Percentiles rank a stretch among this genome's conserved stretches.
phyloP scores from a whole-genome alignment of 352 stramenopile species.

The Globisporangium sylvaticum region DNA sequence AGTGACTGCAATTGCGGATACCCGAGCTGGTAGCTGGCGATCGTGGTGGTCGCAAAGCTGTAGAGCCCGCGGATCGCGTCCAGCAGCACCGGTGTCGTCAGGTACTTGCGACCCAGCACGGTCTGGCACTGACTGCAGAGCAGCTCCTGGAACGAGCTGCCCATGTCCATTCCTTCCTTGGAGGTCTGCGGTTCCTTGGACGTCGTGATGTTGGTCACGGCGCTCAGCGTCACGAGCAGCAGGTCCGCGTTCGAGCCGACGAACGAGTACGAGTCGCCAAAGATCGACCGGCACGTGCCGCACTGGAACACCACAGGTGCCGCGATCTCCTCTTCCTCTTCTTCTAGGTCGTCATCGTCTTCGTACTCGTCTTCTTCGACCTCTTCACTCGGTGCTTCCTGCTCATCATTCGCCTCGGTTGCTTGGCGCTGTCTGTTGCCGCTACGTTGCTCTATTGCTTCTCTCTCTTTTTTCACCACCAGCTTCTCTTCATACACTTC shows the following conservation, averaged over 20 bases:
- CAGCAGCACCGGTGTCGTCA: constrained; percentile 58
- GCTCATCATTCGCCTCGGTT: constrained; percentile 9
- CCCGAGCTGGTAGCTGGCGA: constrained; percentile 79
- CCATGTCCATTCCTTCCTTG: constrained; percentile 39
- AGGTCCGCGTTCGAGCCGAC: constrained; percentile 71
- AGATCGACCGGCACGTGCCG: constrained; percentile 76
- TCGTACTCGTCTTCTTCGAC: constrained; percentile 29
- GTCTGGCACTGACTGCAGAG: constrained; percentile 80
- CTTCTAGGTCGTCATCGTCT: constrained; percentile 32
- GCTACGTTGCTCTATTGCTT: not conserved
- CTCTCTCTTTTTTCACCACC: constrained; percentile 11
- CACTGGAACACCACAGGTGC: constrained; percentile 83
- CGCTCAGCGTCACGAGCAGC: constrained; percentile 70
- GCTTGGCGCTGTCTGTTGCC: not conserved
- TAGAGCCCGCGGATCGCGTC: constrained; percentile 67
- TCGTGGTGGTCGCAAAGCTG: constrained; percentile 67
- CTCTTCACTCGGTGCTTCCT: constrained; percentile 18
- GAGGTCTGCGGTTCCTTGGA: constrained; percentile 48
- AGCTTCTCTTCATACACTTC: constrained; percentile 12
- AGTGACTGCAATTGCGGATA: constrained; percentile 33
- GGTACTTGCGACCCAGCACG: constrained; percentile 70
- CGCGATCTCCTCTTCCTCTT: constrained; percentile 45
- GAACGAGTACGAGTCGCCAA: constrained; percentile 81
- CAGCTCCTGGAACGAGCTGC: constrained; percentile 72
- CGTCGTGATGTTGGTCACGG: constrained; percentile 59